Conservation (phyloP, 305 asterid species). For the Plantago rigida region DNA sequence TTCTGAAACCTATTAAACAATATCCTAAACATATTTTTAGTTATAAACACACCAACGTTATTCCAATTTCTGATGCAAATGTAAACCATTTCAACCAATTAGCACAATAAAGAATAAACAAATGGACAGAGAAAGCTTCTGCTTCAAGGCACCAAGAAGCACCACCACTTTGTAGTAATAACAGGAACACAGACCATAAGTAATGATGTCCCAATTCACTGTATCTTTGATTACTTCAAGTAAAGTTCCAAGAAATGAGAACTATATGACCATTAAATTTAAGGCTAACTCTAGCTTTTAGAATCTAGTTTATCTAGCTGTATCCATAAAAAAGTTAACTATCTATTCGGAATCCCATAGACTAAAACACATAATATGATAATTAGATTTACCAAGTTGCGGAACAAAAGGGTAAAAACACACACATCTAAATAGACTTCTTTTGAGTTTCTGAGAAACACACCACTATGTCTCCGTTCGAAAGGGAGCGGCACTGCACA, state of each 20-base stretch:
- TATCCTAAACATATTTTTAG: no score
- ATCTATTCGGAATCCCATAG: neutral
- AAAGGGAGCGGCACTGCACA: constrained; percentile 66
- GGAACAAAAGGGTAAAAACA: neutral
- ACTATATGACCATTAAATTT: no score
- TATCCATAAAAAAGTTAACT: no score
- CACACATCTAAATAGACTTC: neutral
- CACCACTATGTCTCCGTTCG: constrained; percentile 98
- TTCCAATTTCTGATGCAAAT: neutral
- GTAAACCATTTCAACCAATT: neutral
- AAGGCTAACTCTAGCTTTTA: no score
- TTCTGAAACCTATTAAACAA: no score
- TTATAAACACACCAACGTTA: no score
- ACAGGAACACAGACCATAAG: neutral
- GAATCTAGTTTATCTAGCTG: no score
- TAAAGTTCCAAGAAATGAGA: neutral
- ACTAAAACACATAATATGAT: neutral
- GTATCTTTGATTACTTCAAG: neutral
- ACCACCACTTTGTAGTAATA: neutral
- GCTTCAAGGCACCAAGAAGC: neutral
- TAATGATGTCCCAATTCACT: neutral
- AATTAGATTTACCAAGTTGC: neutral
- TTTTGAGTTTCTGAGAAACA: constrained; percentile 28
- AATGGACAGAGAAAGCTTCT: neutral
- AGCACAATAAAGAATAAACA: neutral